Evolutionary conservation across 2,329 filamentous ascomycete species (phyloP).

Genomic region (Moelleriella libera): DNA sequence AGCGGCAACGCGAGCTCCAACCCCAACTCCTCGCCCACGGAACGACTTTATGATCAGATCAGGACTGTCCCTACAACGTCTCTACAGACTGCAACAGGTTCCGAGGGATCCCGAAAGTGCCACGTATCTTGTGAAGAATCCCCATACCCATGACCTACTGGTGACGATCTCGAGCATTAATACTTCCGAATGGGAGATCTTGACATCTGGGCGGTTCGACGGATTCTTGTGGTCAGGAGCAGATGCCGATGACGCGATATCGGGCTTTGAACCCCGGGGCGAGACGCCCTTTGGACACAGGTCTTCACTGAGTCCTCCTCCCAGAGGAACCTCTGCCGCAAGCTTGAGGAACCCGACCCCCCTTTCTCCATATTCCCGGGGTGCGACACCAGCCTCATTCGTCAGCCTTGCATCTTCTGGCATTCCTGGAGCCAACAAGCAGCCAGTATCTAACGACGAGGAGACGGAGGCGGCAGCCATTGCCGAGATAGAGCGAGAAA

Average conservation of each 20-base stretch:
- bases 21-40: slow-evolving; percentile 49
- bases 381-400: slow-evolving; percentile 42
- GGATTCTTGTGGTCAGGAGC: slow-evolving; percentile 91
- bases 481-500: slow-evolving; percentile 83
- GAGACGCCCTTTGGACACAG: slow-evolving; percentile 34
- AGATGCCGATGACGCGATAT: slow-evolving; percentile 39
- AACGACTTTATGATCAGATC: slow-evolving; percentile 63
- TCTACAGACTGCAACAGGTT: slow-evolving; percentile 60
- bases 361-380: slow-evolving; percentile 37
- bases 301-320: slow-evolving; percentile 22
- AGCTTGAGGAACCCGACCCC: slow-evolving; percentile 32
- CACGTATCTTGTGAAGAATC: slow-evolving; percentile 74
- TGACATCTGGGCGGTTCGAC: slow-evolving; percentile 86
- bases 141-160: slow-evolving; percentile 69
- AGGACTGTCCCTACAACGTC: slow-evolving; percentile 64
- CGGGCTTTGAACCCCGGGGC: slow-evolving; percentile 35
- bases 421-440: slow-evolving; percentile 24
- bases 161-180: slow-evolving; percentile 80
- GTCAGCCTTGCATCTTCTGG: slow-evolving; percentile 41
- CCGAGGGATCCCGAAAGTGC: slow-evolving; percentile 79
- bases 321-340: slow-evolving; percentile 25
- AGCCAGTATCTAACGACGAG: slow-evolving; percentile 75
- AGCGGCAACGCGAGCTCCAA: slow-evolving; percentile 48
- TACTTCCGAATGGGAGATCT: slow-evolving; percentile 89
- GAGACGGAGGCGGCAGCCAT: slow-evolving; percentile 84